Evolutionary conservation across 75 land plant species (phyloP).

Genomic region (Sequoia sempervirens): DNA sequence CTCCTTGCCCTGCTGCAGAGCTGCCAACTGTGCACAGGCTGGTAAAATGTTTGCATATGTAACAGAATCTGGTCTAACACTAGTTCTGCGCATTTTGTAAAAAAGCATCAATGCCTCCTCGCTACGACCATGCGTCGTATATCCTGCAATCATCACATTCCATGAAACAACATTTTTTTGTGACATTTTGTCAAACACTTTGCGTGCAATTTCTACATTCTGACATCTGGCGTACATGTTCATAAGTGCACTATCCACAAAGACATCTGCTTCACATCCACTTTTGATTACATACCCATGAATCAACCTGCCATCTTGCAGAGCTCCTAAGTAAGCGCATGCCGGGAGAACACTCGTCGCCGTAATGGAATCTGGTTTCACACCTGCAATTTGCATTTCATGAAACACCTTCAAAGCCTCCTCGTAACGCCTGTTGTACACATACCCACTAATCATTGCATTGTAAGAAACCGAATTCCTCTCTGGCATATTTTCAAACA

Average conservation of each 20-base stretch:
- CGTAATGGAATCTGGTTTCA: conserved; percentile 3
- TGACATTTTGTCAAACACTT: conserved; percentile 10
- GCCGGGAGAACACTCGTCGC: conserved; percentile 4
- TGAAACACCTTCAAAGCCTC: conserved; percentile 30
- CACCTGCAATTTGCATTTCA: conserved; percentile 18
- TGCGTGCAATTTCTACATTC: conserved; percentile 1
- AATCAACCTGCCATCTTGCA: conserved; percentile 6
- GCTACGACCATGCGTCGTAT: conserved; percentile 18
- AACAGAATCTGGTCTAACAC: conserved; percentile 14
- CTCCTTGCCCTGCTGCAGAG: conserved; percentile 13
- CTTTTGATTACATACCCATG: conserved; percentile 12
- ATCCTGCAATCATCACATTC: conserved; percentile 27
- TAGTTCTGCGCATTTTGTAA: conserved; percentile 14
- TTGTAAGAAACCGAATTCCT: conserved; percentile 28
- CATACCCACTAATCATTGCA: conserved; percentile 34
- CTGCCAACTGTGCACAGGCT: conserved; percentile 21
- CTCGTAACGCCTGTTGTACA: conserved; percentile 18
- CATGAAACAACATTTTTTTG: conserved; percentile 22
- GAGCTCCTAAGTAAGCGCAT: conserved; percentile 4
- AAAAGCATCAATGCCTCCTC: conserved; percentile 13
- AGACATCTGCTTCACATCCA: conserved; percentile 9
- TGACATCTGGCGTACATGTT: conserved; percentile 22
- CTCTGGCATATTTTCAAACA: conserved; percentile 20
- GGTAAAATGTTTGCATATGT: conserved; percentile 17
- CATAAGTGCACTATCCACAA: conserved; percentile 17